Conservation (phyloP, 1,139 yeast genomes). For the Debaryomyces coudertii region DNA sequence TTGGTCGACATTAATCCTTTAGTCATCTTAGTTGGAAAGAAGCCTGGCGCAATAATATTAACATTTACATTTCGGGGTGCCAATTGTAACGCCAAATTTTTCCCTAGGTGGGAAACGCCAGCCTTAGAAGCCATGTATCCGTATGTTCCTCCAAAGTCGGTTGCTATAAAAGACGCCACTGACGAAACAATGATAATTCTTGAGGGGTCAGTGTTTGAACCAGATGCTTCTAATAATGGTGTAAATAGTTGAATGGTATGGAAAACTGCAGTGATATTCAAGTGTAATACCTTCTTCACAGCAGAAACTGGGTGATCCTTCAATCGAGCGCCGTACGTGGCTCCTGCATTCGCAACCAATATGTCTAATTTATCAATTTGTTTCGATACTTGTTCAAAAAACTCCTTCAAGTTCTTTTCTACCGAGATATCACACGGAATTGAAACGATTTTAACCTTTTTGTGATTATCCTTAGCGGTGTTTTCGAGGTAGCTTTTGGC, state of each 20-base stretch:
- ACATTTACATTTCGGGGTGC: conserved; percentile 7
- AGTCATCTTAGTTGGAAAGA: conserved; percentile 5
- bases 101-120: conserved; percentile 3
- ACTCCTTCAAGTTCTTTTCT: conserved; percentile 2
- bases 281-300: conserved; percentile 3
- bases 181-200: conserved; percentile 9
- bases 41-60: conserved; percentile 6
- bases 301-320: conserved; percentile 1
- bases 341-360: conserved; percentile 9
- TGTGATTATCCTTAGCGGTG: not conserved
- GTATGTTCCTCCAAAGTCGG: conserved; percentile 4
- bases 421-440: conserved; percentile 6
- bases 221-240: conserved; percentile 5
- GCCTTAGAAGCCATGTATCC: conserved; percentile 6
- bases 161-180: conserved; percentile 5
- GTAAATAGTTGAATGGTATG: conserved; percentile 1
- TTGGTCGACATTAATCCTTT: conserved; percentile 1
- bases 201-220: not conserved
- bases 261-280: conserved; percentile 4
- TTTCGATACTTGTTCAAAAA: not conserved
- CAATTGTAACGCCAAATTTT: conserved; percentile 9
- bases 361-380: conserved; percentile 7
- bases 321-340: conserved; percentile 8
- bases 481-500: conserved; percentile 3
- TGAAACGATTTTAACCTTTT: conserved; percentile 4